phyloP scores from a whole-genome alignment of 306 rosid species.

The Prunus salicina region DNA sequence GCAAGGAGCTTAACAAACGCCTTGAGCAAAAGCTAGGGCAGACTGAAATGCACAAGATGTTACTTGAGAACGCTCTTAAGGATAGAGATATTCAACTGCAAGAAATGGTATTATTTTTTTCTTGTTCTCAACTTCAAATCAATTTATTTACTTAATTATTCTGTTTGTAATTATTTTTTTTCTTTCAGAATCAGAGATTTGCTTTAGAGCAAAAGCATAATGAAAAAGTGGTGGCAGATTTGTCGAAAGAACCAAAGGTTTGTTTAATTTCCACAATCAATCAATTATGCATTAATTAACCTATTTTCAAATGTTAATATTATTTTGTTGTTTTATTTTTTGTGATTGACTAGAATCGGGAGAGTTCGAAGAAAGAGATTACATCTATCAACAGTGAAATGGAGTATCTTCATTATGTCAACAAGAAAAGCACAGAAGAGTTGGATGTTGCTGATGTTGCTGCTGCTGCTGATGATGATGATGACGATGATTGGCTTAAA shows the following conservation, averaged over 20 bases:
- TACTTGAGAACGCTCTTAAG: not conserved
- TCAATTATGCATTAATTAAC: not conserved
- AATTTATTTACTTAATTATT: not conserved
- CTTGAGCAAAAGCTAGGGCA: not conserved
- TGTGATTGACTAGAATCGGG: constrained; percentile 21
- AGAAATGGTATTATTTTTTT: constrained; percentile 38
- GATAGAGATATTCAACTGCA: constrained; percentile 42
- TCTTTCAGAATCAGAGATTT: constrained; percentile 50
- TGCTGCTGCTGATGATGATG: constrained; percentile 26
- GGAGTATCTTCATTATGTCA: constrained; percentile 35
- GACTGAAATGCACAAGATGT: not conserved
- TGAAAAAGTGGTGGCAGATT: constrained; percentile 37
- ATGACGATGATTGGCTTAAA: constrained; percentile 34
- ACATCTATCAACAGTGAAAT: constrained; percentile 44
- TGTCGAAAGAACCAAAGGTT: constrained; percentile 57
- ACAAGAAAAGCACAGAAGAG: constrained; percentile 25
- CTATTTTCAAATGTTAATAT: not conserved
- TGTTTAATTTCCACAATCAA: not conserved
- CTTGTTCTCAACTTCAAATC: not conserved
- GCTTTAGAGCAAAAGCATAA: constrained; percentile 48
- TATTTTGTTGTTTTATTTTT: not conserved
- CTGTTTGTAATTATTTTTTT: not conserved
- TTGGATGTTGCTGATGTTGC: constrained; percentile 30
- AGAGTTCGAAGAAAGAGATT: constrained; percentile 57
- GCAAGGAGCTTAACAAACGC: not conserved